Conservation (phyloP, 371 early-diverging fungal genomes). For the Synchytrium microbalum region DNA sequence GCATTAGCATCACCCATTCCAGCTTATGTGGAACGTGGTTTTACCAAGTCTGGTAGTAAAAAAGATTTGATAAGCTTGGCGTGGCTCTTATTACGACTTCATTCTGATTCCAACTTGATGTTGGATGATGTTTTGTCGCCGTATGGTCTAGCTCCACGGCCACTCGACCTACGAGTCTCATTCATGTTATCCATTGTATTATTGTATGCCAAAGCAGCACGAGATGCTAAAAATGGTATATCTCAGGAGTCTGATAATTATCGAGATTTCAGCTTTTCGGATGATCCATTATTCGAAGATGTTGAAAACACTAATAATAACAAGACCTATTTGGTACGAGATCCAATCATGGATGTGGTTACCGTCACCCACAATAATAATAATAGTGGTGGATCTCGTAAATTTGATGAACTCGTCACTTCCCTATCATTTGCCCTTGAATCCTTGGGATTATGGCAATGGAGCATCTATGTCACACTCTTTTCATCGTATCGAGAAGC, state of each 20-base stretch:
- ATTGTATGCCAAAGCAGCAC: not conserved
- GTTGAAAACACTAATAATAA: too few relatives aligned
- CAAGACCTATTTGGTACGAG: too few relatives aligned
- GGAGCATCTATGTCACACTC: slow-evolving; percentile 57
- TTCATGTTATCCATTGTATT: not conserved
- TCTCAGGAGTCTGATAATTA: not conserved
- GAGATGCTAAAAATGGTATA: not conserved
- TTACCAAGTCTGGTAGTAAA: not conserved
- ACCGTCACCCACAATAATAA: slow-evolving; percentile 2
- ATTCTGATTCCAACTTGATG: not conserved
- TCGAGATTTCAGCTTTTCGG: not conserved
- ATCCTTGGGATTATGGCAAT: slow-evolving; percentile 58
- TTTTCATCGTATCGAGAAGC: slow-evolving; percentile 26
- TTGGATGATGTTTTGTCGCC: slow-evolving; percentile 2
- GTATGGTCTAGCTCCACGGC: not conserved
- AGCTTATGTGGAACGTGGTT: slow-evolving; percentile 10
- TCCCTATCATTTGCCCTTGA: slow-evolving; percentile 55
- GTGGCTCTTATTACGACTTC: not conserved
- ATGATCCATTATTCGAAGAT: not conserved
- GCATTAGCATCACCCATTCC: slow-evolving; percentile 13
- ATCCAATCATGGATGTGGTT: slow-evolving; percentile 10
- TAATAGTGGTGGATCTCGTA: slow-evolving; percentile 9
- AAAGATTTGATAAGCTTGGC: not conserved
- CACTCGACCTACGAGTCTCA: not conserved
- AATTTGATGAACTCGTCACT: slow-evolving; percentile 37